Evolutionary conservation across 306 rosid species (phyloP), one percentile per base, ranked within the genome.

Genomic region (Quercus cerris): DNA sequence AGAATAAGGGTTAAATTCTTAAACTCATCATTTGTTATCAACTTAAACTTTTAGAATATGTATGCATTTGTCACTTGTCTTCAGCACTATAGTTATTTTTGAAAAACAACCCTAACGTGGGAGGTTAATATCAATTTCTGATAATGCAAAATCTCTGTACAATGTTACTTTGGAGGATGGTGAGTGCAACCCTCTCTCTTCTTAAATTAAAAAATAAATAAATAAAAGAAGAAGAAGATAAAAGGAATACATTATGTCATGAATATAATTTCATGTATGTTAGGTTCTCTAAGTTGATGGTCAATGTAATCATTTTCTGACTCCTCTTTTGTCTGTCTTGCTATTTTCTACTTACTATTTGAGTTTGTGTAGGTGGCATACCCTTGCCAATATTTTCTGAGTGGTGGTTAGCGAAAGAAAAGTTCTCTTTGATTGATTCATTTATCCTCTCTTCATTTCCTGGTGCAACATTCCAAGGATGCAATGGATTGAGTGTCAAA

Each of bases 351-450:
- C 71, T 71, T 61, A 79, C 23, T 20, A 23, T 81, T 31, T 74
- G 74, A 74, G 68, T 76, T 75, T 61, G 49, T 73, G 71, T 75
- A 94, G 98, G 98, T 73, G 92, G 98, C 30, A 92, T 94, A 77
- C 97, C 97, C 6, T 85, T 94, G 87, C 97, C 88, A 11, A 81
- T 92, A 78, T 92, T 94, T 94, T 94, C 94, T 25, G 97, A 94
- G 86, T 92, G 98, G 98, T 94, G 97, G 98, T 75, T 92, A 76
- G 87, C 94, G 55, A 94, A 82, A 73, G 97, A 94, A 78, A 92
- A 87, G 76, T 89, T 92, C 80, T 89, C 94, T 15, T 92, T 83
- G 73, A 92, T 94, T 66, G 91, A 94, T 81, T 89, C 97, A 49
- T 94, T 94, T 80, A 84, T 94, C 56, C 88, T 92, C 79, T 78